Percentiles rank a stretch among this genome's conserved stretches.
These are phyloP conservation scores for Przewalskia tangutica DNA, from an alignment of 257 asterid species.

Conservation along the genomic window DNA sequence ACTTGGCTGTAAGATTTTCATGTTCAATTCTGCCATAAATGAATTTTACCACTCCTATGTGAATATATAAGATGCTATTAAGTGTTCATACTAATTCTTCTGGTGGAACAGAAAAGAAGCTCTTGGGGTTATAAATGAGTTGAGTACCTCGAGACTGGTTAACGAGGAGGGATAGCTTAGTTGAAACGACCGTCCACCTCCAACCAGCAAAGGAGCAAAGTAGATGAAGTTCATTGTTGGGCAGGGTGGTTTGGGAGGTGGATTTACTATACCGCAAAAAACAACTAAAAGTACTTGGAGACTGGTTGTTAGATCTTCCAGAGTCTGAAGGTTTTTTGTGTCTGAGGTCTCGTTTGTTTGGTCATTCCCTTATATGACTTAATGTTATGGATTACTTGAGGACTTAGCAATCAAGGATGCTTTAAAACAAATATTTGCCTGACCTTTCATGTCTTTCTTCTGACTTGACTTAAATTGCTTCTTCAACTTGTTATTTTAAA, in stretches of 20 bases:
- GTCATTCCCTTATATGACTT: neutral
- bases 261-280: neutral
- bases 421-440: neutral
- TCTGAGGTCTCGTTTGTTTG: neutral
- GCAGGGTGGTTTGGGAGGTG: neutral
- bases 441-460: neutral
- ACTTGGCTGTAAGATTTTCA: neutral
- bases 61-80: neutral
- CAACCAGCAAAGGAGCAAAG: neutral
- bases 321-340: neutral
- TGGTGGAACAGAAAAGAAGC: neutral
- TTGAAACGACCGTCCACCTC: neutral
- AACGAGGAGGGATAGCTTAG: neutral
- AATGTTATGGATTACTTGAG: neutral
- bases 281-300: neutral
- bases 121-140: neutral
- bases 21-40: neutral
- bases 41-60: neutral
- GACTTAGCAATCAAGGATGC: neutral
- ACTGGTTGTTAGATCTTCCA: neutral
- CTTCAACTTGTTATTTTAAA: slow-evolving; percentile 1
- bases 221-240: neutral
- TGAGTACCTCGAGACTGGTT: neutral
- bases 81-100: neutral
- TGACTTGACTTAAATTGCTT: neutral